Base-by-base conservation (phyloP, 345 rosid genomes). In the Pugionium dolabratum region DNA sequence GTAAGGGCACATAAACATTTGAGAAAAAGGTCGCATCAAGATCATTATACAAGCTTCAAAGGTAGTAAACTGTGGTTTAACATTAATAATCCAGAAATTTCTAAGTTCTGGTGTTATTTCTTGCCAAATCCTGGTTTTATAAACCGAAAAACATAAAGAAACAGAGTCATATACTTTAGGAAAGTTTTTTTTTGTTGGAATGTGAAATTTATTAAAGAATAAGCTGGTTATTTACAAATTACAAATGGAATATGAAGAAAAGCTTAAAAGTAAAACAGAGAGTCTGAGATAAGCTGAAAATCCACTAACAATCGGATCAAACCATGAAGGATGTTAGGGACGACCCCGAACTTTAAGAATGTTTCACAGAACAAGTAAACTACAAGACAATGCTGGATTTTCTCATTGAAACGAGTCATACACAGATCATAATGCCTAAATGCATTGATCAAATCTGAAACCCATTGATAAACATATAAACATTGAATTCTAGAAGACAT, bases 31-130 rank as follows among this genome's bases (percentile, higher is more conserved):
- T 53, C 29, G 31, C 44, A 54, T 25, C 11, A 62, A 32, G 59
- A 42, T 30, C 67, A 46, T 26, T 52, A 3, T 33, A 71, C 44
- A 66, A 4, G 35, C 31, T 62, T 56, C 52, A 55, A 54, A 8
- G 6, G 34, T 41, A 4, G 6, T 54, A 55, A 35, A 34, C 36
- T 35, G 31, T 46, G 31, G 63, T 46, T 31, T 32, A 27, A 42
- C 54, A 44, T 34, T 31, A 46, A 44, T 25, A 69, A 10, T 52
- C 34, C 4, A 53, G 11, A 61, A 70, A 9, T 37, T 47, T 69
- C 53, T 28, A 28, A 44, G 1, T 4, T 8, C 18, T 29, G 37
- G 9, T 33, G 5, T 43, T 48, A 26, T 18, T 56, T 47, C 39
- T 37, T 2, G 1, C n/a, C 39, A 44, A 2, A 66, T 45, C 29